These are phyloP conservation scores for Larix kaempferi DNA, from an alignment of 75 land plant species.

Conservation along the genomic window DNA sequence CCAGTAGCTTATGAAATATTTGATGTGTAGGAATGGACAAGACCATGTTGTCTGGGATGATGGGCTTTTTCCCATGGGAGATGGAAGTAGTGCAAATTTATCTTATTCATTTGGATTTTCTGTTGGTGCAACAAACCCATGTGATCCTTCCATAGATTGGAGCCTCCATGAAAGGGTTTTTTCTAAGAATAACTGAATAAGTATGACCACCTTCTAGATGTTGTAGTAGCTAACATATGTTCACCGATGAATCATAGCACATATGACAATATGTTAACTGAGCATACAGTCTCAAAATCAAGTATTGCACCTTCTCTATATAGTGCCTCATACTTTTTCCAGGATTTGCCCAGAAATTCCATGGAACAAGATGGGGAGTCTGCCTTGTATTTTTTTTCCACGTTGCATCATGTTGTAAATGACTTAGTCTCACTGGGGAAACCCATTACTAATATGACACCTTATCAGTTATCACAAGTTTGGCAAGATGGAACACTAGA, in stretches of 20 bases:
- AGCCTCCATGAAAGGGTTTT: conserved; percentile 12
- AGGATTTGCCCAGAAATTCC: conserved; percentile 21
- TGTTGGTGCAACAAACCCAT: conserved; percentile 5
- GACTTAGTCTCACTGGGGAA: neutral
- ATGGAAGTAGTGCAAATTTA: no score
- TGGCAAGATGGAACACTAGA: neutral
- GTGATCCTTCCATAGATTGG: conserved; percentile 11
- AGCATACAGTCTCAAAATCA: conserved; percentile 8
- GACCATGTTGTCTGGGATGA: neutral
- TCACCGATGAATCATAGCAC: conserved; percentile 16
- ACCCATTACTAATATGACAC: neutral
- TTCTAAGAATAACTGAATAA: conserved; percentile 7
- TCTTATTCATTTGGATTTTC: no score
- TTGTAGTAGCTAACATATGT: conserved; percentile 45
- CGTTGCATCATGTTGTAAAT: neutral
- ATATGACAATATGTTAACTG: conserved; percentile 37
- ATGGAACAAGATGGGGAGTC: conserved; percentile 2
- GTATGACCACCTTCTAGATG: conserved; percentile 57
- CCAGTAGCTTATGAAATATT: neutral
- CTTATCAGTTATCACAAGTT: neutral
- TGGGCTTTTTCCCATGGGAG: no score
- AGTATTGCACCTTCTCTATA: no score
- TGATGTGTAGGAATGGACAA: conserved; percentile 16
- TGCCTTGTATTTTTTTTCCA: neutral
- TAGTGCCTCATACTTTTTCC: conserved; percentile 51